Base-by-base conservation (phyloP, 768 basidiomycete species). In the Panaeolus cyanescens region DNA sequence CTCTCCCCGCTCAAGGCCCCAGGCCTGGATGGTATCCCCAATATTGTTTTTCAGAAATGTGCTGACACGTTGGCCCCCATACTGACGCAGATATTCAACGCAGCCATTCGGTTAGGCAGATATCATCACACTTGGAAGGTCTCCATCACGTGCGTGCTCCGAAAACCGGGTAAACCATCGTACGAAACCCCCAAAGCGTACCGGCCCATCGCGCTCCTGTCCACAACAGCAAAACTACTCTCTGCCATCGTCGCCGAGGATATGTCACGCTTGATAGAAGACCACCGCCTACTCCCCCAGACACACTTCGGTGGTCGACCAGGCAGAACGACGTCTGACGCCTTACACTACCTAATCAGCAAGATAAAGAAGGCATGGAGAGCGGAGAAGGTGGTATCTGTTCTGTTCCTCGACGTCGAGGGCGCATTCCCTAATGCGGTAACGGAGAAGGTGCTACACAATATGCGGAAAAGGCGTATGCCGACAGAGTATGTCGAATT, bases 351-450 rank as follows among this genome's bases (percentile, higher is more conserved):
- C 1, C 62, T 81, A 0, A 68, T 74, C 6, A 56, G 74, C 3
- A 70, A 63, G 13, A 69, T 83, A 31, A 75, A 80, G 45, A 67
- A 71, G 1, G 73, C 76, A 0, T 82, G 80, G 81, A 37, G 72
- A 0, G 53, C 58, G 4, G 56, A 64, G 0, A 71, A 77, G 17
- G 80, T 81, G 0, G 77, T 65, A 0, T 72, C 72, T 0, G 66
- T 72, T 0, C 72, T 81, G 0, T 81, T 78, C 66, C 71, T 81
- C 1, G 79, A 83, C 60, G 72, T 83, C 0, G 68, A 80, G 65
- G 80, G 73, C 0, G 78, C 80, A 0, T 83, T 80, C 63, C 80
- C 77, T n/a, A n/a, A n/a, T n/a, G n/a, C n/a, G n/a, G n/a, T n/a
- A n/a, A n/a, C n/a, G n/a, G n/a, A n/a, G n/a, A n/a, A n/a, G n/a